Evolutionary conservation across 192 early-diverging fungal genomes (phyloP), one percentile per base, ranked within the genome.

Genomic region (Tieghemiomyces parasiticus): DNA sequence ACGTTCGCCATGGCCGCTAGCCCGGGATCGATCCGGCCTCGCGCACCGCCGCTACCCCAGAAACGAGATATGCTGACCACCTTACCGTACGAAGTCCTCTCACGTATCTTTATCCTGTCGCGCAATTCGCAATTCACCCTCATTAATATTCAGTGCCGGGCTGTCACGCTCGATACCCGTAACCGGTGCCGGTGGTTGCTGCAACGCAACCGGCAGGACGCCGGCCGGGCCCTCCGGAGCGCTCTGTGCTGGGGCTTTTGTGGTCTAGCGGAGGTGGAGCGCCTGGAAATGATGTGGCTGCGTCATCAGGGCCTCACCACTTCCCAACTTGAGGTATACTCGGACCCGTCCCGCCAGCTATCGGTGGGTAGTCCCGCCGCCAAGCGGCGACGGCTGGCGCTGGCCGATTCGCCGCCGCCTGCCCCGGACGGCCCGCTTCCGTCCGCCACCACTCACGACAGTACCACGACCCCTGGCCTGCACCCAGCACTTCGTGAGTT

Each of bases 31-130:
- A n/a, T n/a, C n/a, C n/a, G n/a, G n/a, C n/a, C n/a, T n/a, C n/a
- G n/a, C n/a, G n/a, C n/a, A n/a, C n/a, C n/a, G n/a, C n/a, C n/a
- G n/a, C n/a, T n/a, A n/a, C n/a, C n/a, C n/a, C n/a, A n/a, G n/a
- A n/a, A n/a, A n/a, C n/a, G n/a, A n/a, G n/a, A n/a, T 14, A 64
- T 54, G 38, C 71, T 75, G 19, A 60, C 61, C 3, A 71, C 54
- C 32, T 46, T 56, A 3, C 54, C 54, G 13, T 56, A 35, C 34
- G 54, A 56, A 19, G 34, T 56, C 1, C 54, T 56, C 9, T 34
- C 31, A 26, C 29, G 16, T 3, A 35, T 56, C 3, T 56, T 56
- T 19, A 34, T 56, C 29, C 29, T 33, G 28, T 30, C 54, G 8
- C 54, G 34, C 13, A 34, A 33, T 20, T 31, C 54, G 13, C 13